Base-by-base conservation (phyloP, 306 rosid species). In the Urtica urens region DNA sequence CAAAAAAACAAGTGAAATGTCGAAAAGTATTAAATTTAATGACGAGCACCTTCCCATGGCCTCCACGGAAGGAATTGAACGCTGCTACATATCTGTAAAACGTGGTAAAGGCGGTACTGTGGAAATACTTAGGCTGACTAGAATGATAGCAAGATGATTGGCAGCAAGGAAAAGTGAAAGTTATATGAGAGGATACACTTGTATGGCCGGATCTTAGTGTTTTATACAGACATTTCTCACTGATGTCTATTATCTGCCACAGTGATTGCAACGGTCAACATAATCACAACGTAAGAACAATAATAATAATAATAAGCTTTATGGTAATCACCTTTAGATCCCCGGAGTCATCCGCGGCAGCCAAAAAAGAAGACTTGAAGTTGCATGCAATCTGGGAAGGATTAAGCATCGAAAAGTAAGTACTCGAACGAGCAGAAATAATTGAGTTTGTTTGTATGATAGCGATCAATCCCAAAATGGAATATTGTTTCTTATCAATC, bases 31-130 rank as follows among this genome's bases (percentile, higher is more conserved):
- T 35, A 57, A 69, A 23, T 42, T 31, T 48, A 51, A 18, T 38
- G 13, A n/a, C n/a, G 55, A 49, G 58, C 71, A 88, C 93, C 95
- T 88, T 88, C 96, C 86, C 94, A 88, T 31, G 93, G 77, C 81
- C 71, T 76, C 96, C 96, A 88, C 60, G 96, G 88, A 83, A 88
- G 96, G 65, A 88, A 88, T 54, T 88, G 86, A 31, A 72, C 86
- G 3, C 83, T 76, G 72, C 85, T 81, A 57, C 96, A 88, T 4
- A 88, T 88, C 96, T 88, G 55, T 37, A 54, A 25, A 53, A n/a
- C 22, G 55, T 20, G 44, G 86, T 88, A 59, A 81, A 80, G 95
- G 71, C 56, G 58, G 62, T 20, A 58, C 31, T n/a, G 43, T 46
- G 39, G 40, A 54, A 17, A 41, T 46, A 50, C 45, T 38, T 3